A percentile compares a stretch with the other conserved stretches of the same genome.
Conservation (phyloP, 257 asterid genomes). For the Perilla frutescens region DNA sequence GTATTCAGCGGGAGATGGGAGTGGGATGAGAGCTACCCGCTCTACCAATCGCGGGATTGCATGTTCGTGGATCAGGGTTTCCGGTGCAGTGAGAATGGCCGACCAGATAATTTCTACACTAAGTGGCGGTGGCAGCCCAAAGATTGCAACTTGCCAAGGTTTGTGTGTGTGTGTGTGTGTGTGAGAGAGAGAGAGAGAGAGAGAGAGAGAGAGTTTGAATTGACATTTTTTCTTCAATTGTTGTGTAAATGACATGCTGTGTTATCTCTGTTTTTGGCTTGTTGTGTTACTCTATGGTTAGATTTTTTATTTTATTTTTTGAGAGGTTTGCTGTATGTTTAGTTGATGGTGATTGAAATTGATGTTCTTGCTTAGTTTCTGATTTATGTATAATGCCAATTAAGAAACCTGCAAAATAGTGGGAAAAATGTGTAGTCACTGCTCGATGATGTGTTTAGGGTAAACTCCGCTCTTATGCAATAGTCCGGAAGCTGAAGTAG, state of each 20-base stretch:
- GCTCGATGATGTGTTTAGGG: background rate
- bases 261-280: background rate
- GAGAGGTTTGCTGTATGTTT: background rate
- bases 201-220: too few species aligned
- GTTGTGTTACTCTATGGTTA: background rate
- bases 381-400: background rate
- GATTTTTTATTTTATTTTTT: background rate
- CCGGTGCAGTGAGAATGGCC: constrained; percentile 76
- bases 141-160: constrained; percentile 90
- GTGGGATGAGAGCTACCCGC: constrained; percentile 89
- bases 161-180: background rate
- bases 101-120: constrained; percentile 75
- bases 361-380: constrained; percentile 2
- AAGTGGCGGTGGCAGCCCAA: constrained; percentile 96
- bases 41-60: constrained; percentile 68
- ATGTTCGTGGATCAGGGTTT: constrained; percentile 75
- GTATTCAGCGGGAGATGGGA: constrained; percentile 75
- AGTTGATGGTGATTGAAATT: background rate
- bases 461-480: background rate
- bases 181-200: background rate
- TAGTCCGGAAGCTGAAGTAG: background rate
- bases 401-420: background rate
- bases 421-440: background rate
- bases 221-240: too few species aligned
- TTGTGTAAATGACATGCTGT: background rate